Percentiles rank a stretch among this genome's conserved stretches.
Conservation (phyloP, 495 filamentous ascomycete species). For the Penicillium bovifimosum region DNA sequence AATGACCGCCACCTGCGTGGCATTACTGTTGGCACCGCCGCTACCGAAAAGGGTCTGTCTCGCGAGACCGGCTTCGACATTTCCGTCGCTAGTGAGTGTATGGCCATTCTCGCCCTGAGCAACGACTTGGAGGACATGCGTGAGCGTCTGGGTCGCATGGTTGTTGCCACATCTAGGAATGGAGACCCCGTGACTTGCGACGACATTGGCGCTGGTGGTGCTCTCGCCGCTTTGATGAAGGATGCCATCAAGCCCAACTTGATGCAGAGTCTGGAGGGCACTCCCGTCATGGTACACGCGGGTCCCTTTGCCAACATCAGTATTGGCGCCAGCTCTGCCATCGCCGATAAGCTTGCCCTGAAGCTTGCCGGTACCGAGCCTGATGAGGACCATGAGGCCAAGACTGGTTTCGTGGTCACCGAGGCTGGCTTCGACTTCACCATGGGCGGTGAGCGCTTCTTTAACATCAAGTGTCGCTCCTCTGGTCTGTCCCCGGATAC, state of each 20-base stretch:
- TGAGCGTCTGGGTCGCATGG: constrained; percentile 91
- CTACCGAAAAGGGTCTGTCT: constrained; percentile 81
- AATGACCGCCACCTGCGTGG: constrained; percentile 91
- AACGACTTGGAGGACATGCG: constrained; percentile 85
- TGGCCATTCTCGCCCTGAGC: constrained; percentile 94
- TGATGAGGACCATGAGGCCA: constrained; percentile 81
- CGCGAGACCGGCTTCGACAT: constrained; percentile 94
- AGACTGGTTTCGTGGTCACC: constrained; percentile 92
- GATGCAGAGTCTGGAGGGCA: constrained; percentile 97
- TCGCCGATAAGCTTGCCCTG: constrained; percentile 90
- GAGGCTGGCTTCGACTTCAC: constrained; percentile 99
- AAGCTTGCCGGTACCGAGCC: constrained; percentile 93
- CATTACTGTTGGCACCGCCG: constrained; percentile 78
- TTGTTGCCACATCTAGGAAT: constrained; percentile 77
- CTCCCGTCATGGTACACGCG: constrained; percentile 94
- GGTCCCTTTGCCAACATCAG: constrained; percentile 98
- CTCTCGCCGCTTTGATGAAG: constrained; percentile 90
- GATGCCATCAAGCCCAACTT: constrained; percentile 98
- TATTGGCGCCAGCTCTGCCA: constrained; percentile 90
- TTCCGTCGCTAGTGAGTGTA: constrained; percentile 94
- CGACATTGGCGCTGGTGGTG: constrained; percentile 88
- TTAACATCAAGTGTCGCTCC: constrained; percentile 98
- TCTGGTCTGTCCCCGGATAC: constrained; percentile 88
- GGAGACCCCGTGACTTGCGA: constrained; percentile 95
- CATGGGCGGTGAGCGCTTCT: constrained; percentile 98